A percentile compares a stretch with the other conserved stretches of the same genome.
Evolutionary conservation across 208 protist genomes (phyloP).

Genomic region (Leishmania gerbilli): DNA sequence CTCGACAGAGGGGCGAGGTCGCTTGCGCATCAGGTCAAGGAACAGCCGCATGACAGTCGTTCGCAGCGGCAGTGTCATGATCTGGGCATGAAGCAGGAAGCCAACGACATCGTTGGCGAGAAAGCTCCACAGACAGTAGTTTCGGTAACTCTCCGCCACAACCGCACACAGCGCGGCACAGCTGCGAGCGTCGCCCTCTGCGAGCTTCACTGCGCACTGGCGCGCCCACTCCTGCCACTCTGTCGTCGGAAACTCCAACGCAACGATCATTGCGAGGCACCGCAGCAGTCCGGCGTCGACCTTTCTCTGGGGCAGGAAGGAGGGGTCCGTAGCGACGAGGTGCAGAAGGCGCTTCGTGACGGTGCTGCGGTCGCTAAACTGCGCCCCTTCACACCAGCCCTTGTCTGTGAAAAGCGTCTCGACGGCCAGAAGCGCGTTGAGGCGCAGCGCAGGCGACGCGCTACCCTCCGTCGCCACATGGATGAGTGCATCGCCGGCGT

Average conservation of each 20-base stretch:
- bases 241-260: slow-evolving; percentile 44
- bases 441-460: slow-evolving; percentile 27
- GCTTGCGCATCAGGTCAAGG: slow-evolving; percentile 43
- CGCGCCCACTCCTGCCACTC: slow-evolving; percentile 42
- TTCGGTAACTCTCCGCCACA: slow-evolving; percentile 29
- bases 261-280: slow-evolving; percentile 37
- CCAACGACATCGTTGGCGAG: slow-evolving; percentile 28
- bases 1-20: slow-evolving; percentile 36
- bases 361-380: slow-evolving; percentile 48
- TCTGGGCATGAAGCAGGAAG: slow-evolving; percentile 22
- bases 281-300: slow-evolving; percentile 31
- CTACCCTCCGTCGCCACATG: slow-evolving; percentile 29
- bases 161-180: slow-evolving; percentile 13
- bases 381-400: slow-evolving; percentile 38
- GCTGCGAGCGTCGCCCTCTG: not conserved
- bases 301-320: slow-evolving; percentile 3
- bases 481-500: slow-evolving; percentile 58
- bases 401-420: slow-evolving; percentile 43
- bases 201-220: slow-evolving; percentile 18
- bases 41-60: slow-evolving; percentile 22
- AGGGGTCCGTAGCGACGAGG: slow-evolving; percentile 1
- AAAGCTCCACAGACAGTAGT: slow-evolving; percentile 41
- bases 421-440: slow-evolving; percentile 49
- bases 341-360: slow-evolving; percentile 19
- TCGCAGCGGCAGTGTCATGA: slow-evolving; percentile 13